Conservation (phyloP, 2,329 filamentous ascomycete genomes). For the Paraphaeosphaeria sporulosa region DNA sequence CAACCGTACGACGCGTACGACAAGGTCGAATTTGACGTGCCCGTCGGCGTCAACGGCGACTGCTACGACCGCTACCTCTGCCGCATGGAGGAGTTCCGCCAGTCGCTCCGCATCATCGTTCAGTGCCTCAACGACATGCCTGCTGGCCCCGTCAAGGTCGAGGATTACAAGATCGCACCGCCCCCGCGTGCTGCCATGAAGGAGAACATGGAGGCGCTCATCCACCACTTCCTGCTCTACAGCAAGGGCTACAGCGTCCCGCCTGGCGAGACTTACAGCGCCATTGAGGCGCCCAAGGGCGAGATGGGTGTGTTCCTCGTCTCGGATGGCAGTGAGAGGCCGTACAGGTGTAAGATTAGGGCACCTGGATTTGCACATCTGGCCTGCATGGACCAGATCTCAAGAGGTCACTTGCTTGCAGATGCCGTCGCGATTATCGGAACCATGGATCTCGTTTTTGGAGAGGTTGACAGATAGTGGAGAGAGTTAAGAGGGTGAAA, state of each 20-base stretch:
- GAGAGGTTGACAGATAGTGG: slow-evolving; percentile 35
- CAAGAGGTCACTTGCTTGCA: slow-evolving; percentile 89
- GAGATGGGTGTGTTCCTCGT: slow-evolving; percentile 99
- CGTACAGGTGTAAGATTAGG: slow-evolving; percentile 96
- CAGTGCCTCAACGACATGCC: slow-evolving; percentile 99
- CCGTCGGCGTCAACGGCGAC: slow-evolving; percentile 94
- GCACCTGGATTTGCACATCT: slow-evolving; percentile 97
- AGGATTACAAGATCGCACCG: slow-evolving; percentile 98
- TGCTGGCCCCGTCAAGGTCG: slow-evolving; percentile 87
- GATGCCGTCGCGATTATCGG: slow-evolving; percentile 96
- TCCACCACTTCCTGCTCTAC: slow-evolving; percentile 98
- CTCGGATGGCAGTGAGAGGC: slow-evolving; percentile 93
- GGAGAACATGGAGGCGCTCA: slow-evolving; percentile 99
- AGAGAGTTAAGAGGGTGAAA: background rate
- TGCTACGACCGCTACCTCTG: slow-evolving; percentile 99
- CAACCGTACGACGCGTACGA: slow-evolving; percentile 98
- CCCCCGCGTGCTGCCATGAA: slow-evolving; percentile 99
- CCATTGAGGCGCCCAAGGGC: slow-evolving; percentile 99
- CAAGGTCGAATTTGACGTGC: slow-evolving; percentile 97
- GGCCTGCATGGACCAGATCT: slow-evolving; percentile 91
- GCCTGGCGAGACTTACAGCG: slow-evolving; percentile 96
- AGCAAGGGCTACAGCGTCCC: slow-evolving; percentile 98
- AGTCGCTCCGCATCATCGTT: slow-evolving; percentile 97
- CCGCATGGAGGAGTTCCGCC: slow-evolving; percentile 99
- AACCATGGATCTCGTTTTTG: slow-evolving; percentile 53